These are phyloP conservation scores for Coprinopsis marcescibilis DNA, from an alignment of 768 basidiomycete species.

Conservation along the genomic window DNA sequence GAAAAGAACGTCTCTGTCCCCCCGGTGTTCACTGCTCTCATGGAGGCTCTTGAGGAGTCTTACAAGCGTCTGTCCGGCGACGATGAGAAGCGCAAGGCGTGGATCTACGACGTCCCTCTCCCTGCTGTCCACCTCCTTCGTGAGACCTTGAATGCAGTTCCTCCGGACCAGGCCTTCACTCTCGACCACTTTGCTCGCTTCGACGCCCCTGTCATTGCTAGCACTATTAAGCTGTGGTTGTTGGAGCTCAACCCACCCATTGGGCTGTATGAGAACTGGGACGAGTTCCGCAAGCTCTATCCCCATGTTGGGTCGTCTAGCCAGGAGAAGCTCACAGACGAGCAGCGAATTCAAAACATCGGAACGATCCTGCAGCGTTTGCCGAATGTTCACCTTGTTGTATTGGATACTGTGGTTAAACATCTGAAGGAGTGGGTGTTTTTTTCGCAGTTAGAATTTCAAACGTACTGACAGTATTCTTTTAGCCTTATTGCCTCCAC, in stretches of 20 bases:
- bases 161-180: slow-evolving; percentile 51
- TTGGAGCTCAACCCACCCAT: slow-evolving; percentile 90
- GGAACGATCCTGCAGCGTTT: slow-evolving; percentile 58
- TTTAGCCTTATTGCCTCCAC: slow-evolving; percentile 67
- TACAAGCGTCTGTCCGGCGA: slow-evolving; percentile 61
- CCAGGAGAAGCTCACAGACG: slow-evolving; percentile 41
- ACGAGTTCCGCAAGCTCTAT: slow-evolving; percentile 84
- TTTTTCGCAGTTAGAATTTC: neutral
- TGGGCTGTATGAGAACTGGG: slow-evolving; percentile 84
- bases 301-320: slow-evolving; percentile 56
- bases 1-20: slow-evolving; percentile 63
- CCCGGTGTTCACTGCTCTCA: slow-evolving; percentile 62
- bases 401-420: slow-evolving; percentile 70
- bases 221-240: slow-evolving; percentile 80
- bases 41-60: slow-evolving; percentile 56
- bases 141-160: slow-evolving; percentile 75
- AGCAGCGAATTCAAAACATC: slow-evolving; percentile 60
- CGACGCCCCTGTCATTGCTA: slow-evolving; percentile 84
- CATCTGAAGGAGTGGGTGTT: slow-evolving; percentile 65
- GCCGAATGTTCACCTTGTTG: slow-evolving; percentile 74
- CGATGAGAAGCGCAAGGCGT: slow-evolving; percentile 78
- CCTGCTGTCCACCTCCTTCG: slow-evolving; percentile 79
- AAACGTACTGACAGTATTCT: slow-evolving; percentile 9
- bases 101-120: slow-evolving; percentile 94
- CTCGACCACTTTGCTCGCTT: slow-evolving; percentile 50